phyloP scores from a whole-genome alignment of 2,329 filamentous ascomycete genomes.

The Graphilbum fragrans region DNA sequence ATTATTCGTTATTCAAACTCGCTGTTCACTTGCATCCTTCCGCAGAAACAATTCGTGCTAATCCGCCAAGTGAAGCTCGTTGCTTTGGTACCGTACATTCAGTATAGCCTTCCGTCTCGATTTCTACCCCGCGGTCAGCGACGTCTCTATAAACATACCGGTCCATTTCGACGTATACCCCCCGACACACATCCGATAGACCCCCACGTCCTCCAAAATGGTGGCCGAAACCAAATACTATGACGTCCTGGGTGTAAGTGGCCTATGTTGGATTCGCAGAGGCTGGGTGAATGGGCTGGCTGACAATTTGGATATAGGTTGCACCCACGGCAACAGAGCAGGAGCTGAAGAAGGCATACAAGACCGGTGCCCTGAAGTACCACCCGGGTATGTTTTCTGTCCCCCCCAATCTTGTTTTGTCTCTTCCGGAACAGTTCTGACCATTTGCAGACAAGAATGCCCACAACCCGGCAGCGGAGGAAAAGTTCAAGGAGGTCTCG shows the following conservation, averaged over 20 bases:
- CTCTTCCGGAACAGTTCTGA: slow-evolving; percentile 7
- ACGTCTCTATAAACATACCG: too few species aligned
- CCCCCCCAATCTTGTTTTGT: not conserved
- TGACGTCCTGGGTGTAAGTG: slow-evolving; percentile 62
- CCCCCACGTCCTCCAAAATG: slow-evolving; percentile 37
- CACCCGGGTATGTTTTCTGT: slow-evolving; percentile 59
- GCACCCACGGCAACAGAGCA: slow-evolving; percentile 66
- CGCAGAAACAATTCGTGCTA: too few species aligned
- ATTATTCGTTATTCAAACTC: too few species aligned
- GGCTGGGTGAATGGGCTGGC: not conserved
- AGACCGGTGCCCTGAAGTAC: slow-evolving; percentile 69
- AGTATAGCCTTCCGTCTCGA: too few species aligned
- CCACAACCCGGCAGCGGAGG: slow-evolving; percentile 82
- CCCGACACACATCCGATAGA: not conserved
- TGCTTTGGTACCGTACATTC: too few species aligned
- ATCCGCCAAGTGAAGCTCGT: too few species aligned
- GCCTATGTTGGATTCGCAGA: too few species aligned
- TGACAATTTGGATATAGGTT: slow-evolving; percentile 40
- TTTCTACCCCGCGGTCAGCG: too few species aligned
- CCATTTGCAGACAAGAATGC: slow-evolving; percentile 73
- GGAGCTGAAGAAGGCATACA: slow-evolving; percentile 87
- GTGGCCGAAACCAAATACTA: slow-evolving; percentile 72
- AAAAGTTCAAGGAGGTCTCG: slow-evolving; percentile 97
- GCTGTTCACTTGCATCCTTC: too few species aligned
- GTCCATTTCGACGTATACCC: too few species aligned